Percentiles rank a stretch among this genome's conserved stretches.
Evolutionary conservation across 768 basidiomycete species (phyloP).

Genomic region (Pisolithus microcarpus): DNA sequence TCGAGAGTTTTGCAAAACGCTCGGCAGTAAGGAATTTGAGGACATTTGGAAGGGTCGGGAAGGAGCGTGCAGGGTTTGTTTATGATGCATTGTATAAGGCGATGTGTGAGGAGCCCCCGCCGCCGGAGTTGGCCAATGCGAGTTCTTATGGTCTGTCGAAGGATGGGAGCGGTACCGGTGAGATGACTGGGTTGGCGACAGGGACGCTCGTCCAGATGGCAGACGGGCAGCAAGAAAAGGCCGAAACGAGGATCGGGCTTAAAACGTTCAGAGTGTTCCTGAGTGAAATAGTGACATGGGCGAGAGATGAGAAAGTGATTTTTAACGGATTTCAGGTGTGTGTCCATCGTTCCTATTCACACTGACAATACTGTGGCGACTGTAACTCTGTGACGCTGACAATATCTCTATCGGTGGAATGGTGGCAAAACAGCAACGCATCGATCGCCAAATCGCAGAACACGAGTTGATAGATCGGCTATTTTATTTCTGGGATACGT

Average conservation of each 20-base stretch:
- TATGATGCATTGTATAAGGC: slow-evolving; percentile 89
- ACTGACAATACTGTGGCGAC: no score
- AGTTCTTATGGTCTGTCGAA: no score
- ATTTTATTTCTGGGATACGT: slow-evolving; percentile 92
- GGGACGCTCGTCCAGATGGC: slow-evolving; percentile 49
- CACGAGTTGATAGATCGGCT: slow-evolving; percentile 92
- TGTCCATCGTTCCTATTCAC: slow-evolving; percentile 3
- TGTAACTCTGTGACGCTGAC: neutral
- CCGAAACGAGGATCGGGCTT: slow-evolving; percentile 84
- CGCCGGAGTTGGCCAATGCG: slow-evolving; percentile 26
- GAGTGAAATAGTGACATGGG: slow-evolving; percentile 93
- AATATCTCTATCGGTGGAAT: no score
- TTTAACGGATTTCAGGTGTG: slow-evolving; percentile 83
- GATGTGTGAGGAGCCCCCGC: slow-evolving; percentile 70
- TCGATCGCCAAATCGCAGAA: slow-evolving; percentile 87
- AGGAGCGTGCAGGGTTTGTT: slow-evolving; percentile 82
- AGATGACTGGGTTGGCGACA: slow-evolving; percentile 31
- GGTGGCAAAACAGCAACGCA: slow-evolving; percentile 53
- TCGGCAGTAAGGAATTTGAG: slow-evolving; percentile 83
- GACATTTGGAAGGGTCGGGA: slow-evolving; percentile 70
- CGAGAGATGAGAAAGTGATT: slow-evolving; percentile 86
- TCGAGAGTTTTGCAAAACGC: slow-evolving; percentile 92
- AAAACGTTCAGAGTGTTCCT: slow-evolving; percentile 84
- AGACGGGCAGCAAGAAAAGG: slow-evolving; percentile 61
- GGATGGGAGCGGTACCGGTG: no score